Base-by-base conservation (phyloP, 164 flowering plant genomes). In the Magnolia sinica region DNA sequence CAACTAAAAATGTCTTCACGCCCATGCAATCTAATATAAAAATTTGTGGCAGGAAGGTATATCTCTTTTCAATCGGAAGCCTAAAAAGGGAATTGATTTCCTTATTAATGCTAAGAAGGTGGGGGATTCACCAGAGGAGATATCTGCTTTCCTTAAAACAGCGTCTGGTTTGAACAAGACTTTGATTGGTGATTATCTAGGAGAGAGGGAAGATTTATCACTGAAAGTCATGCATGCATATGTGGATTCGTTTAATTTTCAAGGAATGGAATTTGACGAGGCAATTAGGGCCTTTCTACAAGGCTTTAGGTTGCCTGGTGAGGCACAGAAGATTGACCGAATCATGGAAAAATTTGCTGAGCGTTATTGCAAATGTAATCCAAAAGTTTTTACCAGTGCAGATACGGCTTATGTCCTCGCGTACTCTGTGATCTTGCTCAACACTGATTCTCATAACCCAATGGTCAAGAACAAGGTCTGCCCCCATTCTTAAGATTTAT, bases 261-360 rank as follows among this genome's bases (percentile, higher is more conserved):
- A 92, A 90, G 93, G 87, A 0, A 83, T 88, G 96, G 91, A 94
- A 75, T 92, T 96, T 81, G 99, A 95, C 76, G 99, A 96, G 87
- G 98, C 98, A 76, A 94, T 96, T 76, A 89, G 97, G 79, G 80
- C 81, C 74, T 90, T 94, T 79, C 86, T 96, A 70, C 92, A 85
- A 85, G 97, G 99, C 75, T 96, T 96, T 81, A 90, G 98, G 83
- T 86, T 96, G 85, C 99, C 99, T 72, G 99, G 99, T 63, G 99
- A 96, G 86, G 99, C 99, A 79, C 99, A 96, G 79, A 96, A 96
- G 88, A 96, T 94, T 84, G 99, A 96, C 73, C 89, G 98, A 23
- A 96, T 96, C 70, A 95, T 96, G 99, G 99, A 96, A 75, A 96
- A 96, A 84, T 96, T 96, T 87, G 91, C 99, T 76, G 99, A 94